Percentiles rank a stretch among this genome's conserved stretches.
These are phyloP conservation scores for Podospora sp. DNA, from an alignment of 495 filamentous ascomycete genomes.

Conservation along the genomic window DNA sequence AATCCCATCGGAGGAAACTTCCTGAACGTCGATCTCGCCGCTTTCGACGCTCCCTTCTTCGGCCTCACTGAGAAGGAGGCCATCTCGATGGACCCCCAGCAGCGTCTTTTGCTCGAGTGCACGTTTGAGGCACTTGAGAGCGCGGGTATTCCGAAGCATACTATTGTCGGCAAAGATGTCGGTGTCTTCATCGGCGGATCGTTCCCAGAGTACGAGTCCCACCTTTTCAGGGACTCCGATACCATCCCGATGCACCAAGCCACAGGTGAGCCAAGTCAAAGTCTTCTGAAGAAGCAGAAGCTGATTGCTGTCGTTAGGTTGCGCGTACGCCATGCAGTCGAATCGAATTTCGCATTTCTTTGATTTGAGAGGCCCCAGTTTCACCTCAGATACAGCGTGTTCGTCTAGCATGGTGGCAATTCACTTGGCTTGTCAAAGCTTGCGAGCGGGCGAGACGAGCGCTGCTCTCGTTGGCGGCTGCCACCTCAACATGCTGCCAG, in stretches of 20 bases:
- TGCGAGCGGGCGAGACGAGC: constrained; percentile 59
- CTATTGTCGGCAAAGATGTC: constrained; percentile 71
- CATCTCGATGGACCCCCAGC: constrained; percentile 81
- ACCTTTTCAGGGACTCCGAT: constrained; percentile 77
- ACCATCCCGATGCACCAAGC: constrained; percentile 54
- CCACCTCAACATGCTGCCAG: constrained; percentile 59
- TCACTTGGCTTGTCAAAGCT: constrained; percentile 77
- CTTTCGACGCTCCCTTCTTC: constrained; percentile 87
- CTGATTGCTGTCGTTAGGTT: constrained; percentile 39
- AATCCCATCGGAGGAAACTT: constrained; percentile 80
- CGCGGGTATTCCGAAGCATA: constrained; percentile 80
- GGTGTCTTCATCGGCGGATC: constrained; percentile 86
- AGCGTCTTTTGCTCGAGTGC: constrained; percentile 75
- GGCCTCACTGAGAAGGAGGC: constrained; percentile 74
- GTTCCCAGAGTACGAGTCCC: constrained; percentile 81
- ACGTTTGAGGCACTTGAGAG: constrained; percentile 87
- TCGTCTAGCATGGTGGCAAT: constrained; percentile 70
- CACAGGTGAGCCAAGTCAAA: constrained; percentile 36
- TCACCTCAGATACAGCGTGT: constrained; percentile 86
- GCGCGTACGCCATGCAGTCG: constrained; percentile 55
- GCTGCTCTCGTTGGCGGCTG: constrained; percentile 60
- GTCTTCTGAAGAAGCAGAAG: background rate
- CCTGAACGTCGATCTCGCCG: constrained; percentile 67
- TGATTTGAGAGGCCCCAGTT: constrained; percentile 60
- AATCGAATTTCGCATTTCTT: constrained; percentile 67